These are phyloP conservation scores for Chaetomiaceae sp. DNA, from an alignment of 2,329 filamentous ascomycete species.

Conservation along the genomic window DNA sequence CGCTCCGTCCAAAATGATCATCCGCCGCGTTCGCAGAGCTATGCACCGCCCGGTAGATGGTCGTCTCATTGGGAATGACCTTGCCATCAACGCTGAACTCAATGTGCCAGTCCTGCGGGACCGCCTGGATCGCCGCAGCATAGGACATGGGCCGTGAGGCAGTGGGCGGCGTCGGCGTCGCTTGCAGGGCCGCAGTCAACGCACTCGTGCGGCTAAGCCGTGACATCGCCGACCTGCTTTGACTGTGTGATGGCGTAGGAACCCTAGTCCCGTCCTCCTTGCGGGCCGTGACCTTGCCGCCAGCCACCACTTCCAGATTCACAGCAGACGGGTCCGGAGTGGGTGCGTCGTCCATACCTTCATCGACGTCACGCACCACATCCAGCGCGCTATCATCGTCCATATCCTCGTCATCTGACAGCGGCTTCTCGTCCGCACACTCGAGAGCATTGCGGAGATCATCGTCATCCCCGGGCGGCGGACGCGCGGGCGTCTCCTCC, in stretches of 20 bases:
- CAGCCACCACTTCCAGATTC: conserved; percentile 81
- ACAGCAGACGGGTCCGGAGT: conserved; percentile 80
- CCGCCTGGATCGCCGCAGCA: conserved; percentile 71
- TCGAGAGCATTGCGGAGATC: conserved; percentile 68
- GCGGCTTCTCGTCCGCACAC: conserved; percentile 84
- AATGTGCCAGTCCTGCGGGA: conserved; percentile 93
- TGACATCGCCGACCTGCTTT: conserved; percentile 35
- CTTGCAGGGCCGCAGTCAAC: conserved; percentile 36
- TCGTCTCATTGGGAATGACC: conserved; percentile 82
- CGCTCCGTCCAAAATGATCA: conserved; percentile 64
- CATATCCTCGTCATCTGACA: conserved; percentile 65
- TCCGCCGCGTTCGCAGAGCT: conserved; percentile 47
- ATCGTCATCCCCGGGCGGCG: conserved; percentile 53
- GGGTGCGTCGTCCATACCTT: conserved; percentile 68
- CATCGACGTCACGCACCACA: conserved; percentile 85
- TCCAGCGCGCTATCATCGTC: conserved; percentile 66
- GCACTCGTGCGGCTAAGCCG: conserved; percentile 37
- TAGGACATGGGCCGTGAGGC: conserved; percentile 70
- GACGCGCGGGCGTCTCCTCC: conserved; percentile 47
- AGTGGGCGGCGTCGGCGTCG: conserved; percentile 43
- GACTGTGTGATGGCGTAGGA: conserved; percentile 61
- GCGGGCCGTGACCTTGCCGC: conserved; percentile 81
- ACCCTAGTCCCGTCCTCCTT: conserved; percentile 89
- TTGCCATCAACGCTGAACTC: conserved; percentile 86
- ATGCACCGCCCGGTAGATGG: conserved; percentile 91